A percentile compares a stretch with the other conserved stretches of the same genome.
phyloP scores from a whole-genome alignment of 2,329 filamentous ascomycete species.

The Magnaporthiopsis rhizophila region DNA sequence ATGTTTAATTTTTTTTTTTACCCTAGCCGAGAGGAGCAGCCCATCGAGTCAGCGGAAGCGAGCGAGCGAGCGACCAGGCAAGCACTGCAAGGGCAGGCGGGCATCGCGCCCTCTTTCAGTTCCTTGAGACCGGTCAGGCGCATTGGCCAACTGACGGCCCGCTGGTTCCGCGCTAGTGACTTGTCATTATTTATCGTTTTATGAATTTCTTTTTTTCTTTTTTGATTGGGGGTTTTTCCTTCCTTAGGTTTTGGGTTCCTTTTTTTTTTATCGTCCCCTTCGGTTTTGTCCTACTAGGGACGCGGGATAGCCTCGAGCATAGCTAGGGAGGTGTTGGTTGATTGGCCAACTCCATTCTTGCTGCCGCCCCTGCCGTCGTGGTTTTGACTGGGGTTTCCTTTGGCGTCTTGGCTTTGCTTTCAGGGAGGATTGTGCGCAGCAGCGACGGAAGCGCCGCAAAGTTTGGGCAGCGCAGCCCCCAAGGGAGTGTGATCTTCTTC shows the following conservation, averaged over 20 bases:
- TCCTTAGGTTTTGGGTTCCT: neutral
- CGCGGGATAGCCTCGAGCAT: too few species aligned
- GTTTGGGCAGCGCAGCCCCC: neutral
- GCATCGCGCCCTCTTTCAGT: neutral
- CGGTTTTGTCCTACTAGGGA: neutral
- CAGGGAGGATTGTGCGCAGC: neutral
- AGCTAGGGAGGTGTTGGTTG: neutral
- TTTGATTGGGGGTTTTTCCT: neutral
- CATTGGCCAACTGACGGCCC: neutral
- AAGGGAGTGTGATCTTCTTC: neutral
- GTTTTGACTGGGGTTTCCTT: too few species aligned
- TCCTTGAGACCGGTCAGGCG: neutral
- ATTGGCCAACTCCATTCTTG: neutral
- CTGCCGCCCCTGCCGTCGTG: neutral
- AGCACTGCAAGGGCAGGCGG: neutral
- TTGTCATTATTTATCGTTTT: neutral
- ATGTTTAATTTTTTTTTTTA: neutral
- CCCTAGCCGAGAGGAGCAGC: neutral
- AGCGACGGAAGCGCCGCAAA: neutral
- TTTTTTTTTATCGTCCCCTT: neutral
- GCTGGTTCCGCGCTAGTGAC: neutral
- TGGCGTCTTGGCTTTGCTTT: neutral
- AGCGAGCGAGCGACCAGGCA: neutral
- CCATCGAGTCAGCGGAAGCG: neutral
- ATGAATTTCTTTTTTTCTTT: neutral